Percentiles rank a stretch among this genome's conserved stretches.
phyloP scores from a whole-genome alignment of 2,329 filamentous ascomycete species.

The Phyllosticta citrichinensis region DNA sequence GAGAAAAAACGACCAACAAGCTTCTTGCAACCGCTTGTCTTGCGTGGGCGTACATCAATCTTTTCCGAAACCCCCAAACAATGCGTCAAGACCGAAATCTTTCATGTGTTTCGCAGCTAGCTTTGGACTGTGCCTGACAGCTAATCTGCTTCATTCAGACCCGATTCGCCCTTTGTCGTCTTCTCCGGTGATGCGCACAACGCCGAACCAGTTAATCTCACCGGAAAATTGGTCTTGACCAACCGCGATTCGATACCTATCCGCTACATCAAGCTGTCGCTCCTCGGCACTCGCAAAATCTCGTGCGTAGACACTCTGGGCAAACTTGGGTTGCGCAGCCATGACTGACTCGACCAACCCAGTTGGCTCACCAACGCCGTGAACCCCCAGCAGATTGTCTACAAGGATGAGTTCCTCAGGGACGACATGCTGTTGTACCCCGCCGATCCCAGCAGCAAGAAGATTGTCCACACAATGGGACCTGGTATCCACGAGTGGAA shows the following conservation, averaged over 20 bases:
- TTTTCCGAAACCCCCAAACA: neutral
- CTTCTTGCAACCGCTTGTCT: neutral
- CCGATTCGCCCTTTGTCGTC: constrained; percentile 39
- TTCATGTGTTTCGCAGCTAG: neutral
- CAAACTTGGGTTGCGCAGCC: neutral
- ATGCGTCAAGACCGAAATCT: neutral
- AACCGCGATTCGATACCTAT: constrained; percentile 39
- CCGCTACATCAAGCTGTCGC: constrained; percentile 35
- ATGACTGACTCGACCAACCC: neutral
- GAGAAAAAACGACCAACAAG: neutral
- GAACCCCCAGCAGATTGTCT: constrained; percentile 32
- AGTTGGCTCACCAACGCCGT: constrained; percentile 30
- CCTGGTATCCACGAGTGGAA: constrained; percentile 40
- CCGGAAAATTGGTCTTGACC: constrained; percentile 36
- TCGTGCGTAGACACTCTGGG: constrained; percentile 22
- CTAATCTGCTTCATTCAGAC: constrained; percentile 19
- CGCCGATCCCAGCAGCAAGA: constrained; percentile 27
- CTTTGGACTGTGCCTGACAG: neutral
- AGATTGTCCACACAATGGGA: constrained; percentile 39
- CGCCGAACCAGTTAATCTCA: constrained; percentile 34
- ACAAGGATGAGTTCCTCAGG: constrained; percentile 38
- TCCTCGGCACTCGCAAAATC: constrained; percentile 40
- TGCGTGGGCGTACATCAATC: neutral
- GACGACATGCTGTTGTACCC: constrained; percentile 36
- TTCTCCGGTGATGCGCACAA: constrained; percentile 40